Conservation (phyloP, 345 rosid genomes). For the Bruguiera parviflora region DNA sequence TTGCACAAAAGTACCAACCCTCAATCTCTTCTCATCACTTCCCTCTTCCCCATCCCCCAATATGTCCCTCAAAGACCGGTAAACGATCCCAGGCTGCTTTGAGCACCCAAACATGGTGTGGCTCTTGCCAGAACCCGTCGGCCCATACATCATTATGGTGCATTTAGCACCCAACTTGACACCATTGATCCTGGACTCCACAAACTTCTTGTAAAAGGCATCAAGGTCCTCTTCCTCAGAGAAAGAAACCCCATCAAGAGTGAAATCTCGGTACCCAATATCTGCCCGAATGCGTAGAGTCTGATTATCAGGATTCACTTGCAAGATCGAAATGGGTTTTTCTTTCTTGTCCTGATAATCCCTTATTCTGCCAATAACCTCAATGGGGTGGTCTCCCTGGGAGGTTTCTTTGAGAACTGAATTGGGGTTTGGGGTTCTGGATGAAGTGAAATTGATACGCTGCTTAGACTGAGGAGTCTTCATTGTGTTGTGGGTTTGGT, state of each 20-base stretch:
- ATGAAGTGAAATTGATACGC: slow-evolving; percentile 52
- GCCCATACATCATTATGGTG: slow-evolving; percentile 97
- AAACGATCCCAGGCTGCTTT: slow-evolving; percentile 89
- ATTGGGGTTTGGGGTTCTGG: slow-evolving; percentile 38
- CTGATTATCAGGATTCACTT: slow-evolving; percentile 51
- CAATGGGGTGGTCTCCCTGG: slow-evolving; percentile 75
- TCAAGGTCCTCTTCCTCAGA: slow-evolving; percentile 77
- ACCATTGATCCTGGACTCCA: slow-evolving; percentile 65
- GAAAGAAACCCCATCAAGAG: slow-evolving; percentile 78
- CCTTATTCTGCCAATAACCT: slow-evolving; percentile 78
- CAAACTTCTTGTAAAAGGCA: slow-evolving; percentile 68
- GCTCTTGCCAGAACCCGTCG: slow-evolving; percentile 96
- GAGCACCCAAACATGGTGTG: slow-evolving; percentile 90
- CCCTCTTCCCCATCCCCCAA: slow-evolving; percentile 58
- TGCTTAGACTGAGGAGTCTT: slow-evolving; percentile 79
- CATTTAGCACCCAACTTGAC: slow-evolving; percentile 80
- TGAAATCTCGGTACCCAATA: slow-evolving; percentile 80
- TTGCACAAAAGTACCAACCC: slow-evolving; percentile 61
- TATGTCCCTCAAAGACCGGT: slow-evolving; percentile 62
- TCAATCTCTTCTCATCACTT: slow-evolving; percentile 24
- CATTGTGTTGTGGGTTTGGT: slow-evolving; percentile 39
- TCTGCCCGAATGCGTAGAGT: slow-evolving; percentile 76
- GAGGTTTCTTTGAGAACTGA: slow-evolving; percentile 39
- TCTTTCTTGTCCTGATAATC: slow-evolving; percentile 63
- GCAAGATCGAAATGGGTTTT: slow-evolving; percentile 49